Percentiles rank a stretch among this genome's conserved stretches.
Conservation (phyloP, 768 basidiomycete species). For the Boletus fagicola region DNA sequence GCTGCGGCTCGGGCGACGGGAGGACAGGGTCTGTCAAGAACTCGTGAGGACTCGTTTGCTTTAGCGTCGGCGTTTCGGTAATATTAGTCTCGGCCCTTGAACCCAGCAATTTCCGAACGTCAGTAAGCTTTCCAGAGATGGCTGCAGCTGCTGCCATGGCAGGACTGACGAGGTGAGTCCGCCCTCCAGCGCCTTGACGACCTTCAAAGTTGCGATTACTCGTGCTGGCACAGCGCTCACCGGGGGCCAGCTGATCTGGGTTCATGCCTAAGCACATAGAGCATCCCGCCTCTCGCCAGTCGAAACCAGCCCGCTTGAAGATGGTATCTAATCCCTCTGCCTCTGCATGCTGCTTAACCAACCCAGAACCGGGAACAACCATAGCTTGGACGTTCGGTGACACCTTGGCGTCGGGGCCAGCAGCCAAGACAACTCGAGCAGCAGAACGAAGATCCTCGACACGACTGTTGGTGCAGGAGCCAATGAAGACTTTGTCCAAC, state of each 20-base stretch:
- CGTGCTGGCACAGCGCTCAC: constrained; percentile 85
- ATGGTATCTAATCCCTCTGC: constrained; percentile 82
- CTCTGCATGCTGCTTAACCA: constrained; percentile 90
- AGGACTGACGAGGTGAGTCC: constrained; percentile 86
- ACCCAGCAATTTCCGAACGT: constrained; percentile 75
- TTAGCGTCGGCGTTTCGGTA: constrained; percentile 54
- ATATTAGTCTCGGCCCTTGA: constrained; percentile 39
- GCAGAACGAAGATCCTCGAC: constrained; percentile 86
- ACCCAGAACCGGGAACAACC: constrained; percentile 89
- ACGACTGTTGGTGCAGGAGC: constrained; percentile 92
- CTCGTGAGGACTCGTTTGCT: constrained; percentile 67
- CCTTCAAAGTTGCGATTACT: constrained; percentile 95
- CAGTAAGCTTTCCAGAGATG: constrained; percentile 78
- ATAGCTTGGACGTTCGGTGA: constrained; percentile 76
- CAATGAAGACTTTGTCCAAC: constrained; percentile 90
- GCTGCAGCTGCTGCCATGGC: constrained; percentile 94
- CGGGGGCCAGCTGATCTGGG: constrained; percentile 82
- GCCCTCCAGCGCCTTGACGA: constrained; percentile 83
- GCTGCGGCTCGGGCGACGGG: constrained; percentile 51
- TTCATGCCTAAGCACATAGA: constrained; percentile 98
- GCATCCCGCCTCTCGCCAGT: constrained; percentile 94
- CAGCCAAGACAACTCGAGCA: constrained; percentile 71
- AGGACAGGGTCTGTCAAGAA: constrained; percentile 72
- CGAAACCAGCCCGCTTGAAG: constrained; percentile 89
- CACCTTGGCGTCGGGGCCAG: constrained; percentile 71